These are phyloP conservation scores for Aspergillus funiculosus DNA, from an alignment of 495 filamentous ascomycete species.

Conservation along the genomic window DNA sequence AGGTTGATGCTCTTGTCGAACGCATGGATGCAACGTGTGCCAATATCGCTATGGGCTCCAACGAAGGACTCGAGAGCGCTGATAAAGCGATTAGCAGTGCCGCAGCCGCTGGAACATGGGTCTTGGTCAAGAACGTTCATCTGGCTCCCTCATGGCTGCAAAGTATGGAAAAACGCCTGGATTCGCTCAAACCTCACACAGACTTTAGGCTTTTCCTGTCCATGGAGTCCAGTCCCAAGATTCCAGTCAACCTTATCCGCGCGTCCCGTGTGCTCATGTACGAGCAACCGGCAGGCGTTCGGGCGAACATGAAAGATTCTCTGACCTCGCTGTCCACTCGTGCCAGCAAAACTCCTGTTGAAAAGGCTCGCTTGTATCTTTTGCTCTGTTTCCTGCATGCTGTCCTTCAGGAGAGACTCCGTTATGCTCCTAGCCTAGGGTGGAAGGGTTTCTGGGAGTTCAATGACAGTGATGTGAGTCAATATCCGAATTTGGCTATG, in stretches of 20 bases:
- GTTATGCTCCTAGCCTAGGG: conserved; percentile 89
- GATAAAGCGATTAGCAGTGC: conserved; percentile 95
- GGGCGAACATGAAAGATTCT: conserved; percentile 98
- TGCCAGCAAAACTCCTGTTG: conserved; percentile 75
- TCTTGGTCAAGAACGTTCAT: conserved; percentile 98
- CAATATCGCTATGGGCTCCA: conserved; percentile 98
- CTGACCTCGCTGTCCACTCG: conserved; percentile 75
- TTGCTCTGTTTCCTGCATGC: conserved; percentile 92
- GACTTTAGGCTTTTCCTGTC: conserved; percentile 96
- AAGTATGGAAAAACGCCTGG: conserved; percentile 92
- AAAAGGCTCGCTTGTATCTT: conserved; percentile 86
- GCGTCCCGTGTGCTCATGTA: conserved; percentile 95
- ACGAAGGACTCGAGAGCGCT: conserved; percentile 82
- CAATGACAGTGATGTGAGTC: conserved; percentile 98
- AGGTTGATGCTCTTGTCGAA: conserved; percentile 92
- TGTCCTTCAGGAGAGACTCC: conserved; percentile 89
- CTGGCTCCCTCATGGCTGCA: conserved; percentile 93
- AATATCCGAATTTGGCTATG: not conserved
- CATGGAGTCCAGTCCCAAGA: conserved; percentile 96
- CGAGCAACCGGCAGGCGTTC: conserved; percentile 92
- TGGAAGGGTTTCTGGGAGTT: conserved; percentile 99
- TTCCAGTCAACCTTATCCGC: conserved; percentile 90
- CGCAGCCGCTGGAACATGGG: conserved; percentile 89
- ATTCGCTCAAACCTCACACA: conserved; percentile 86
- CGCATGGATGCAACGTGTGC: conserved; percentile 73